Conservation (phyloP, 208 protist genomes). For the Wallacemonas collosoma region DNA sequence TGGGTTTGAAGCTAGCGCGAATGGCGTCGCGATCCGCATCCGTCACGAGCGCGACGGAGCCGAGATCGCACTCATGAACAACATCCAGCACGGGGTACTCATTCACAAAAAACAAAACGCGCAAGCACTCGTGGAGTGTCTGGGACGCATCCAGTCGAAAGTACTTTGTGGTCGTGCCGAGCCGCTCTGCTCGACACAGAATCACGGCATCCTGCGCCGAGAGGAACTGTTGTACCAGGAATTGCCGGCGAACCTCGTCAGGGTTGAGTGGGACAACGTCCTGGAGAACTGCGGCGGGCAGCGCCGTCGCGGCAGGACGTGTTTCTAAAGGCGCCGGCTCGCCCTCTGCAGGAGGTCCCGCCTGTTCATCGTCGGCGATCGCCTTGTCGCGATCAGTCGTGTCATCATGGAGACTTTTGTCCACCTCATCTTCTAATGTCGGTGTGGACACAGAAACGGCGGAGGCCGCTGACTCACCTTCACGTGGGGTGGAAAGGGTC, state of each 20-base stretch:
- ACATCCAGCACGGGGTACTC: slow-evolving; percentile 88
- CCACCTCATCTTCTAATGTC: no score
- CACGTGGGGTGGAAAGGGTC: no score
- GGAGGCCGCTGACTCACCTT: no score
- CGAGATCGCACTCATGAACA: slow-evolving; percentile 39
- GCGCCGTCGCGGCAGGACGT: neutral
- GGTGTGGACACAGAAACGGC: no score
- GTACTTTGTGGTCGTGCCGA: slow-evolving; percentile 60
- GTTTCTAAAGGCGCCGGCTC: no score
- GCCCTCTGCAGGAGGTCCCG: no score
- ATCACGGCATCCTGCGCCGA: slow-evolving; percentile 39
- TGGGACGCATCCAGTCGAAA: slow-evolving; percentile 54
- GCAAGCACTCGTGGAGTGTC: slow-evolving; percentile 78
- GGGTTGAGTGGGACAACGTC: slow-evolving; percentile 29
- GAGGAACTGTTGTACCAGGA: slow-evolving; percentile 40
- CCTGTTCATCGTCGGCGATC: no score
- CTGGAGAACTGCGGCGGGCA: slow-evolving; percentile 16
- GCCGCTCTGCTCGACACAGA: slow-evolving; percentile 65
- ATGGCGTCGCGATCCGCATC: slow-evolving; percentile 73
- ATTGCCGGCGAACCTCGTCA: slow-evolving; percentile 22
- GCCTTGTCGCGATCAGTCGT: no score
- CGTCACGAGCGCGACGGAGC: slow-evolving; percentile 57
- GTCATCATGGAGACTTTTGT: no score
- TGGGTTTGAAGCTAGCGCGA: slow-evolving; percentile 62
- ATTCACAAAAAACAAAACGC: slow-evolving; percentile 82